These are phyloP conservation scores for Begonia peltatifolia DNA, from an alignment of 306 rosid species.

Conservation along the genomic window DNA sequence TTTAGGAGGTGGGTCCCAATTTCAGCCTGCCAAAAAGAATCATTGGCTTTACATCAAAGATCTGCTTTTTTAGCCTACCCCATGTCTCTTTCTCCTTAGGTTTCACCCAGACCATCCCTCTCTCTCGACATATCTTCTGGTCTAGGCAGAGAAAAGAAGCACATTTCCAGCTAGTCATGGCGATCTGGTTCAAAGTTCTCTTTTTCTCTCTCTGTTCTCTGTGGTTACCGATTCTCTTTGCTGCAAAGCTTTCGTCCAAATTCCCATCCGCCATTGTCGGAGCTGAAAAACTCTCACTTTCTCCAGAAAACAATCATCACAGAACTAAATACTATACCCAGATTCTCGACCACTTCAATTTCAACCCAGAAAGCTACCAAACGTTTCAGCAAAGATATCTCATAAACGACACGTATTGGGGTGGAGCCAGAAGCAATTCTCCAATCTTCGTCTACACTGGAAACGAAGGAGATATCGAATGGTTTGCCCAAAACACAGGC, in stretches of 20 bases:
- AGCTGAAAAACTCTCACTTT: constrained; percentile 15
- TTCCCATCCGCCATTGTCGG: constrained; percentile 32
- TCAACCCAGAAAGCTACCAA: constrained; percentile 44
- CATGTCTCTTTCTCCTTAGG: background rate
- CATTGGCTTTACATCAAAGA: too few relatives aligned
- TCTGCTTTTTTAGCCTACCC: background rate
- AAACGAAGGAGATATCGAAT: constrained; percentile 74
- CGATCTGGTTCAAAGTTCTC: background rate
- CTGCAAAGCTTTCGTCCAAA: constrained; percentile 13
- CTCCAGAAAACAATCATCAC: constrained; percentile 21
- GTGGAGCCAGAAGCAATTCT: constrained; percentile 50
- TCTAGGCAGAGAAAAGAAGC: too few relatives aligned
- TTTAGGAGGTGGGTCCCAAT: too few relatives aligned
- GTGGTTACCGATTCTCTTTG: constrained; percentile 9
- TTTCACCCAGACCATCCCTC: background rate
- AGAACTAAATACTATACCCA: constrained; percentile 59
- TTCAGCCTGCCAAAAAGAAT: too few relatives aligned
- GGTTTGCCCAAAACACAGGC: constrained; percentile 82
- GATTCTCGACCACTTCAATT: constrained; percentile 79
- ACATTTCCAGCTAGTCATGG: constrained; percentile 1
- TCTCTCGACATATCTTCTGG: background rate
- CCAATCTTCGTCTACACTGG: constrained; percentile 93
- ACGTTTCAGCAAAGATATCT: constrained; percentile 71
- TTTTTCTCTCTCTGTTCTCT: constrained; percentile 13
- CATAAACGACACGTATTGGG: constrained; percentile 66